Evolutionary conservation across 306 rosid genomes (phyloP).

Genomic region (Pyrus betulifolia): DNA sequence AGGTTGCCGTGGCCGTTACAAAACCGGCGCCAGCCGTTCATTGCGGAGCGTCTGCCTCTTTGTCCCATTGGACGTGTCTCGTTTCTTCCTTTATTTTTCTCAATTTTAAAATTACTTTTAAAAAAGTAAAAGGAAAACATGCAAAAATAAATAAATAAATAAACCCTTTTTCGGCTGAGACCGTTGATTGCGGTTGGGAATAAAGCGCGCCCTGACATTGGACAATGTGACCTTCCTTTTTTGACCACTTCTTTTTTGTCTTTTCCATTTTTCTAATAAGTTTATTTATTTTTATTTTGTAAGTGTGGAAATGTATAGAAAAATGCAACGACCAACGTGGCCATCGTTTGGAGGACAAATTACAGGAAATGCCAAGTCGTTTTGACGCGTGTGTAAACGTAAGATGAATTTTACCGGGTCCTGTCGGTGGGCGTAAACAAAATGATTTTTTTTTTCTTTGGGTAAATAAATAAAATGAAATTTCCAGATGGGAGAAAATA

Average conservation of each 20-base stretch:
- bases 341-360: neutral
- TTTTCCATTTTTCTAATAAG: constrained; percentile 20
- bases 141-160: neutral
- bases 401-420: constrained; percentile 1
- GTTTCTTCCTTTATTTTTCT: neutral
- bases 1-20: constrained; percentile 41
- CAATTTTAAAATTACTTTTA: neutral
- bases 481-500: neutral
- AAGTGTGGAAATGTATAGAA: neutral
- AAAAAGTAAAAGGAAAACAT: neutral
- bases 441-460: neutral
- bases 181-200: constrained; percentile 99
- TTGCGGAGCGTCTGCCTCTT: constrained; percentile 44
- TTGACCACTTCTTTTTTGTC: constrained; percentile 39
- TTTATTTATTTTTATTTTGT: neutral
- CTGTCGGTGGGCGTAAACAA: constrained; percentile 42
- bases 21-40: constrained; percentile 44
- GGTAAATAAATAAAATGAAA: neutral
- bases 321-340: neutral
- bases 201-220: constrained; percentile 61
- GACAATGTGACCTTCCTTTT: constrained; percentile 20
- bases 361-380: neutral
- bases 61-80: constrained; percentile 41
- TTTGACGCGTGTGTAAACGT: neutral
- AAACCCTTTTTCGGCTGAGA: constrained; percentile 42